Conservation (phyloP, 2,329 filamentous ascomycete genomes). For the Apiospora saccharicola region DNA sequence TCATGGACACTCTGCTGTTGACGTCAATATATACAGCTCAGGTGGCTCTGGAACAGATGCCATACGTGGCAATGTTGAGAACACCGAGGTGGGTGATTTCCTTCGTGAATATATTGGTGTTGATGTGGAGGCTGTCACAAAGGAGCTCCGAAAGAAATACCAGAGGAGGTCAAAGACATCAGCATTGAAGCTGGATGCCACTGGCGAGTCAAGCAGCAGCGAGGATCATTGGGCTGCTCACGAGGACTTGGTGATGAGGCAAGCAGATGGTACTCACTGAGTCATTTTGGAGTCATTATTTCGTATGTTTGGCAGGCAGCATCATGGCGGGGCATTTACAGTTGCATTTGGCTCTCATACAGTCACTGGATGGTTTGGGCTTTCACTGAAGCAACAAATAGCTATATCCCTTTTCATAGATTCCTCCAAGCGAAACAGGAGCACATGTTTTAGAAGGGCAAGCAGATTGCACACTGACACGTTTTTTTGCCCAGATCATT, state of each 20-base stretch:
- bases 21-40: slow-evolving; percentile 95
- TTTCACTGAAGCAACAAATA: neutral
- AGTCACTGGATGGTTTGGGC: neutral
- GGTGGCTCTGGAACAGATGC: slow-evolving; percentile 68
- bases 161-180: slow-evolving; percentile 31
- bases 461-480: neutral
- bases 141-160: slow-evolving; percentile 71
- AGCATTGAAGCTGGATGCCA: slow-evolving; percentile 19
- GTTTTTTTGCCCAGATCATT: neutral
- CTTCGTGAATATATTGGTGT: slow-evolving; percentile 80
- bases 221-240: slow-evolving; percentile 40
- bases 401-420: neutral
- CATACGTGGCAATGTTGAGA: slow-evolving; percentile 89
- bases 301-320: neutral
- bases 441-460: slow-evolving; percentile 1
- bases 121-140: slow-evolving; percentile 79
- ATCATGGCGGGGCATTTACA: neutral
- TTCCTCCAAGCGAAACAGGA: neutral
- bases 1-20: slow-evolving; percentile 90
- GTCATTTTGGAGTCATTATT: slow-evolving; percentile 16
- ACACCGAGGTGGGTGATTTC: slow-evolving; percentile 89
- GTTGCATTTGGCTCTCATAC: neutral
- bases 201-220: neutral
- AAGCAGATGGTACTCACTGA: slow-evolving; percentile 23
- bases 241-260: slow-evolving; percentile 33